Evolutionary conservation across 192 early-diverging fungal species (phyloP), one percentile per base, ranked within the genome.

Genomic region (Mortierella alpina): DNA sequence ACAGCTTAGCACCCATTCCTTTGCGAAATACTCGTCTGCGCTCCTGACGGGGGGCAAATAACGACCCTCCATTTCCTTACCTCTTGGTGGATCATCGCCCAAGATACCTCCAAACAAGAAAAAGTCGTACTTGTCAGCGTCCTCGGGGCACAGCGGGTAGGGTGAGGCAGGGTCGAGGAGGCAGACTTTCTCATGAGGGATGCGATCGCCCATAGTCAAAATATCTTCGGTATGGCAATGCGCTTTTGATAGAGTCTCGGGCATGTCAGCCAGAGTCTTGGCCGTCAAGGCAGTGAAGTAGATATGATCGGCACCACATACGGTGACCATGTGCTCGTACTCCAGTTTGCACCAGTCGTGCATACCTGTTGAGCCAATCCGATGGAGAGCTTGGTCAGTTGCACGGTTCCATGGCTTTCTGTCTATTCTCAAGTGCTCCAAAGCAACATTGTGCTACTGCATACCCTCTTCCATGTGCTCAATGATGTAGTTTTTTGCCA

Each of bases 21-120:
- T 31, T 31, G 31, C 31, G 1, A 31, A 3, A 31, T 31, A 31
- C 31, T 31, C 31, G 31, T 3, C 31, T 31, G 31, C 31, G 31
- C 31, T 31, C 31, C 31, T 31, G 3, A 31, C 31, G 31, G 31
- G 31, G 31, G 31, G 31, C 31, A 31, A 31, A 31, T 31, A 31
- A 31, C 31, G 31, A 31, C 31, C n/a, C 6, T 9, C 13, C n/a
- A 46, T 66, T 12, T 41, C 6, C 49, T 62, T 86, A 89, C 86
- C 89, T 85, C 83, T 84, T 67, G 86, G 90, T 63, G 87, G 87
- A 86, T 93, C 87, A 87, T 87, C 88, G n/a, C 89, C 90, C 22
- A 91, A 70, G 68, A 95, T 95, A 13, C 93, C 94, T 39, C 94
- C 94, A 89, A 95, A 95, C 73, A 95, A 75, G 65, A 94, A 90